A percentile compares a stretch with the other conserved stretches of the same genome.
Evolutionary conservation across 345 rosid species (phyloP).

Genomic region (Syzygium aromaticum): DNA sequence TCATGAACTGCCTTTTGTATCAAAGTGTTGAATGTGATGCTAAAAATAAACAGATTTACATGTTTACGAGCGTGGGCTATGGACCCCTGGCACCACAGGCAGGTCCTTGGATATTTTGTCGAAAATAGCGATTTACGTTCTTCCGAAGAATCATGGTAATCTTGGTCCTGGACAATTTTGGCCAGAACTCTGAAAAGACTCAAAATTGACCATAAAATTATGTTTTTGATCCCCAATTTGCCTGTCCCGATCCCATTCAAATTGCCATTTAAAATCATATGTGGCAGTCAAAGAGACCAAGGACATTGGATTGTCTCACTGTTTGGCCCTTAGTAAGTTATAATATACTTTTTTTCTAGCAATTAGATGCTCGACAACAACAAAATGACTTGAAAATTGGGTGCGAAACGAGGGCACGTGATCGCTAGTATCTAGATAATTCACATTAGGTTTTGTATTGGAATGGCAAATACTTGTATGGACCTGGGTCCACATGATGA

Average conservation of each 20-base stretch:
- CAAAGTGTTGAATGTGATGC: neutral
- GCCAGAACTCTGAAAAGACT: neutral
- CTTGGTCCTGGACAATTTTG: neutral
- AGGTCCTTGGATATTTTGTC: neutral
- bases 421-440: neutral
- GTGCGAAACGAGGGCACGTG: neutral
- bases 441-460: neutral
- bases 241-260: neutral
- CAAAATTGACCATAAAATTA: neutral
- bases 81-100: neutral
- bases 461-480: neutral
- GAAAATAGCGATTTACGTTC: neutral
- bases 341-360: neutral
- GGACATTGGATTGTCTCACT: neutral
- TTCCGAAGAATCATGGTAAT: neutral
- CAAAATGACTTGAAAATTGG: neutral
- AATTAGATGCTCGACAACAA: neutral
- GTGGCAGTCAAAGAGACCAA: neutral
- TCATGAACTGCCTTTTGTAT: neutral
- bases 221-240: neutral
- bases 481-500: neutral
- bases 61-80: neutral
- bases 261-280: neutral
- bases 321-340: neutral
- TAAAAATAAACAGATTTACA: neutral